A percentile compares a stretch with the other conserved stretches of the same genome.
These are phyloP conservation scores for Colletotrichum gloeosporioides DNA, from an alignment of 2,329 filamentous ascomycete species.

Conservation along the genomic window DNA sequence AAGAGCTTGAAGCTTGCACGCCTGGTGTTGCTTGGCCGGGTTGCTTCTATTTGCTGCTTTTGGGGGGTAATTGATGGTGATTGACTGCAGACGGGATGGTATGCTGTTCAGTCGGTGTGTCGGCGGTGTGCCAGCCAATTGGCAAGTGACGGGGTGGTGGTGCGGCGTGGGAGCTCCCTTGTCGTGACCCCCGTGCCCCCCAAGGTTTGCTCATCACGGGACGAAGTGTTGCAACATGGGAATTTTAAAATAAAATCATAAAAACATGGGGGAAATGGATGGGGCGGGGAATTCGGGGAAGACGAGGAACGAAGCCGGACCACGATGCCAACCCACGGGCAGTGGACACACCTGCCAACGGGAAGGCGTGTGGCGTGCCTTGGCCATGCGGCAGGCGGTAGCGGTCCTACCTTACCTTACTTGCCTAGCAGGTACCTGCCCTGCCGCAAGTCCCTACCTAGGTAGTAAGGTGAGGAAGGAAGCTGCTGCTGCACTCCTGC, in stretches of 20 bases:
- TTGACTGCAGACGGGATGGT: not conserved
- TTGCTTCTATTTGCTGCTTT: not conserved
- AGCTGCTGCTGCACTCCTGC: not conserved
- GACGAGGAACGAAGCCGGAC: slow-evolving; percentile 11
- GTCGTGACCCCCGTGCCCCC: slow-evolving; percentile 2
- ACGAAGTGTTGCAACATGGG: slow-evolving; percentile 15
- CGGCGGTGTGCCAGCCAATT: not conserved
- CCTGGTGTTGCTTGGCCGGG: not conserved
- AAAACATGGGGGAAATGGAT: slow-evolving; percentile 8
- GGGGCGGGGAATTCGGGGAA: slow-evolving; percentile 6
- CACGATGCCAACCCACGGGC: slow-evolving; percentile 3
- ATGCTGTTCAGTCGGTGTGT: not conserved
- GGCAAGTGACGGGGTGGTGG: not conserved
- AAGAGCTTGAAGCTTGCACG: not conserved
- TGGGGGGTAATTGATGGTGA: not conserved
- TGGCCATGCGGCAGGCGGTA: not conserved
- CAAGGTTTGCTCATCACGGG: slow-evolving; percentile 1
- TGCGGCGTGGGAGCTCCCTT: not conserved
- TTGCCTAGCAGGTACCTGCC: not conserved
- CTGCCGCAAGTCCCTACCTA: not conserved
- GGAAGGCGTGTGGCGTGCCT: not conserved
- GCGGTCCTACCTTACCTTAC: not conserved
- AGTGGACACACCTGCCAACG: not conserved
- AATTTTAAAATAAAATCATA: not conserved
- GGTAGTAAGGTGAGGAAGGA: too few relatives aligned